phyloP scores from a whole-genome alignment of 2,329 filamentous ascomycete genomes.

The Myriosclerotinia scirpicola region DNA sequence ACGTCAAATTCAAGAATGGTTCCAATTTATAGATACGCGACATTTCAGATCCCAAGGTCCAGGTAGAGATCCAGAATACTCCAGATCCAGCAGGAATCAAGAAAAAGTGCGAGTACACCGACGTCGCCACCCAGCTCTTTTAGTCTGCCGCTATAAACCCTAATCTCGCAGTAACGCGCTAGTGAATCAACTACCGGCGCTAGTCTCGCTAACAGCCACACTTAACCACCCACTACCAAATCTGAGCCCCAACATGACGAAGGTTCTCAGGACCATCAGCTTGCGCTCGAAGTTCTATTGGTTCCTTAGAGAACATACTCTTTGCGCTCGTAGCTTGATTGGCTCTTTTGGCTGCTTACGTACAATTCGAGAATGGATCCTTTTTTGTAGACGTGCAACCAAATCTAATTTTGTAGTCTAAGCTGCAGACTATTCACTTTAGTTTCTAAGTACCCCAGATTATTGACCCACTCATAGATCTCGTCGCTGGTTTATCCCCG shows the following conservation, averaged over 20 bases:
- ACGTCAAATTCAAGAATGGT: slow-evolving; percentile 4
- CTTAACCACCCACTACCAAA: background rate
- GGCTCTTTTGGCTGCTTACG: background rate
- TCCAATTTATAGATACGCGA: background rate
- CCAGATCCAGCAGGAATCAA: too few relatives aligned
- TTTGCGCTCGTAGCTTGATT: background rate
- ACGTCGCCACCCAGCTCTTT: too few relatives aligned
- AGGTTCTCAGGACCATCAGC: background rate
- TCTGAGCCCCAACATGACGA: background rate
- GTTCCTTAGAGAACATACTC: background rate
- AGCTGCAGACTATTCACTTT: background rate
- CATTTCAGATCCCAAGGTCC: background rate
- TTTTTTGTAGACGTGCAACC: background rate
- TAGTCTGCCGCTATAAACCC: too few relatives aligned
- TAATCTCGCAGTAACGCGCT: too few relatives aligned
- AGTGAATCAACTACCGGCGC: too few relatives aligned
- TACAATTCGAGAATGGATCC: slow-evolving; percentile 5
- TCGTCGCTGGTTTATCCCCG: background rate
- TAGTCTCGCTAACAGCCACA: too few relatives aligned
- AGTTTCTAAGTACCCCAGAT: background rate
- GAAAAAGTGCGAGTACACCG: too few relatives aligned
- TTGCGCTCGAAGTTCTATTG: slow-evolving; percentile 3
- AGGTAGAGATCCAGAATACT: too few relatives aligned
- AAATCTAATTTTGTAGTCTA: background rate
- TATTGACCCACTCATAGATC: background rate